These are phyloP conservation scores for Cladosporium oxysporum DNA, from an alignment of 2,329 filamentous ascomycete genomes.

Conservation along the genomic window DNA sequence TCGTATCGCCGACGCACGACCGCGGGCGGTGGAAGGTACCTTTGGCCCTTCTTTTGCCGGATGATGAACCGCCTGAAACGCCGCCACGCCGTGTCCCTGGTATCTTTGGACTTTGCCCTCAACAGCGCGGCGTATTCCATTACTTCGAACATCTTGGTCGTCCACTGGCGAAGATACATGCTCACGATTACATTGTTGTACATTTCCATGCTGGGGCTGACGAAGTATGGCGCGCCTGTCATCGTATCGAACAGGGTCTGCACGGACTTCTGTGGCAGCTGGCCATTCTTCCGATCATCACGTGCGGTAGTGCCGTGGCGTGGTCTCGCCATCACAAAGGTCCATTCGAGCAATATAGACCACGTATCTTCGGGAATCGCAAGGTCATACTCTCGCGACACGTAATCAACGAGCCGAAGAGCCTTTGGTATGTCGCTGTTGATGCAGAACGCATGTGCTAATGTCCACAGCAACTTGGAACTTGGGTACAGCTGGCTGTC, in stretches of 20 bases:
- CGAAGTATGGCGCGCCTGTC: slow-evolving; percentile 58
- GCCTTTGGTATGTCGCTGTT: slow-evolving; percentile 64
- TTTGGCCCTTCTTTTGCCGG: background rate
- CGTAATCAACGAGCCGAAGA: slow-evolving; percentile 60
- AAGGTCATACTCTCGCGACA: slow-evolving; percentile 63
- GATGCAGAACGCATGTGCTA: slow-evolving; percentile 69
- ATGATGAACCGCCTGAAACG: background rate
- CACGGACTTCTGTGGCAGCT: slow-evolving; percentile 49
- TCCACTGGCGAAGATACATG: slow-evolving; percentile 22
- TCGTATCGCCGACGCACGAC: slow-evolving; percentile 8
- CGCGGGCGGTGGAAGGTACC: background rate
- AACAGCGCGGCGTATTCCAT: background rate
- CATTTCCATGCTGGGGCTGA: slow-evolving; percentile 60
- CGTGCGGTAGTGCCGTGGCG: slow-evolving; percentile 35
- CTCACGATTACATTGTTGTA: slow-evolving; percentile 45
- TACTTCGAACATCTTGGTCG: background rate
- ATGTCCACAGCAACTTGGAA: slow-evolving; percentile 58
- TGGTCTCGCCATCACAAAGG: slow-evolving; percentile 57
- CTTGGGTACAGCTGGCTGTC: slow-evolving; percentile 62
- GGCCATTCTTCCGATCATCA: slow-evolving; percentile 36
- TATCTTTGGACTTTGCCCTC: background rate
- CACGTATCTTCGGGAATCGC: slow-evolving; percentile 61
- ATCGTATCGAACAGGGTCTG: slow-evolving; percentile 61
- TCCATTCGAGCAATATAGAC: slow-evolving; percentile 68
- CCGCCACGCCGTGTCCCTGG: background rate